A percentile compares a stretch with the other conserved stretches of the same genome.
These are phyloP conservation scores for Rhizophlyctis rosea DNA, from an alignment of 192 early-diverging fungal species.

Conservation along the genomic window DNA sequence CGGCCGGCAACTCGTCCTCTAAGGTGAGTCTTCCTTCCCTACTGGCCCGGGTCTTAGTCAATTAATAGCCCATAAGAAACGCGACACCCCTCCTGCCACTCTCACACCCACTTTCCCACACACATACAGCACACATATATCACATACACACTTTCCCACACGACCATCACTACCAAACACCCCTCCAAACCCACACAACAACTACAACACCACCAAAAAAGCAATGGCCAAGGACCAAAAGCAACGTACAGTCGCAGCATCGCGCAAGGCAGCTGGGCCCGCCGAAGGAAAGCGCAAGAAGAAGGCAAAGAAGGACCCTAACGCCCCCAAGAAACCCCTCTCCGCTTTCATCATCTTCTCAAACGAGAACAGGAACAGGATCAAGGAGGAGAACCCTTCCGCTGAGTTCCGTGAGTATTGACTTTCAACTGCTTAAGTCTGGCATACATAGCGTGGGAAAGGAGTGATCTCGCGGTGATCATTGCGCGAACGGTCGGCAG, in stretches of 20 bases:
- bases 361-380: constrained; percentile 70
- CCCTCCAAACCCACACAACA: no score
- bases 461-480: background rate
- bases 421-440: no score
- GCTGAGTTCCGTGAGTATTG: constrained; percentile 43
- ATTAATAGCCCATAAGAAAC: no score
- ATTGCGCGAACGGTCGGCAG: no score
- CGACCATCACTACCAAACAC: no score
- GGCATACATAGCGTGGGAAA: background rate
- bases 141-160: no score
- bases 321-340: constrained; percentile 86
- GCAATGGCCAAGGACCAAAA: background rate
- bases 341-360: constrained; percentile 93
- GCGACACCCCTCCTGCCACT: no score
- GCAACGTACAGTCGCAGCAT: background rate
- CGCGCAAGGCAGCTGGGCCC: background rate
- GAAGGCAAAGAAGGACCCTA: constrained; percentile 80
- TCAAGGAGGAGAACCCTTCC: constrained; percentile 79
- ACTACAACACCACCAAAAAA: background rate
- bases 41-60: no score
- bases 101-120: no score
- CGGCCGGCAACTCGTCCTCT: no score
- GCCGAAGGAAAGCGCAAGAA: constrained; percentile 25
- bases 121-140: no score
- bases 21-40: no score